Conservation (phyloP, 2,329 filamentous ascomycete genomes). For the Aspergillus sojae region DNA sequence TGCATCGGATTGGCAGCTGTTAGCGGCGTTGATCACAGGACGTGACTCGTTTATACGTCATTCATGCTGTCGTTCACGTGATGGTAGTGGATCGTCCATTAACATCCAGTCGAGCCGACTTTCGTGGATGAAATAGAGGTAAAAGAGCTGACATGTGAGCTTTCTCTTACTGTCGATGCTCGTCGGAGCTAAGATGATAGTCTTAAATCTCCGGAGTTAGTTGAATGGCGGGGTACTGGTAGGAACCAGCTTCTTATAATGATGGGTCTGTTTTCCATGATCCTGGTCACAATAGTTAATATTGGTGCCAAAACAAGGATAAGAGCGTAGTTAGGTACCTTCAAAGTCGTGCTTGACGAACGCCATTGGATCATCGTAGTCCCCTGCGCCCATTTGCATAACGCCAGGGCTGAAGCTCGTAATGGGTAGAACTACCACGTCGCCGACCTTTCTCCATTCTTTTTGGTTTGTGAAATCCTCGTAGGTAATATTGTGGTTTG, state of each 20-base stretch:
- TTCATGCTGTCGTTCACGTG: slow-evolving; percentile 4
- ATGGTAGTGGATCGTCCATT: not conserved
- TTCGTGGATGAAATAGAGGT: not conserved
- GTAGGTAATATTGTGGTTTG: slow-evolving; percentile 76
- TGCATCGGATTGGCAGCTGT: not conserved
- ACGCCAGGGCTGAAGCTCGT: slow-evolving; percentile 97
- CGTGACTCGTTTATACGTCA: not conserved
- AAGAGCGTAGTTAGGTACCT: slow-evolving; percentile 55
- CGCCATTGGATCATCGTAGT: slow-evolving; percentile 89
- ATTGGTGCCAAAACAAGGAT: not conserved
- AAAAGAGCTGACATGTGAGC: not conserved
- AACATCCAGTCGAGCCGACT: not conserved
- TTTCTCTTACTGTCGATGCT: not conserved
- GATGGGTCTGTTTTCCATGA: slow-evolving; percentile 43
- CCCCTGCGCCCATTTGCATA: slow-evolving; percentile 86
- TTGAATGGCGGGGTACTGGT: not conserved
- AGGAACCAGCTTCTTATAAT: slow-evolving; percentile 20
- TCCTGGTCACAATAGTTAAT: slow-evolving; percentile 28
- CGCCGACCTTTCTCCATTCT: slow-evolving; percentile 81
- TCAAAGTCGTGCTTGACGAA: slow-evolving; percentile 98
- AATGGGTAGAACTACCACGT: slow-evolving; percentile 91
- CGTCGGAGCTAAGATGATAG: not conserved
- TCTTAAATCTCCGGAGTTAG: not conserved
- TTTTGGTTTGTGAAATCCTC: slow-evolving; percentile 88
- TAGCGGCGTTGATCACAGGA: not conserved